phyloP scores from a whole-genome alignment of 164 flowering plant species.

The Litsea cubeba region DNA sequence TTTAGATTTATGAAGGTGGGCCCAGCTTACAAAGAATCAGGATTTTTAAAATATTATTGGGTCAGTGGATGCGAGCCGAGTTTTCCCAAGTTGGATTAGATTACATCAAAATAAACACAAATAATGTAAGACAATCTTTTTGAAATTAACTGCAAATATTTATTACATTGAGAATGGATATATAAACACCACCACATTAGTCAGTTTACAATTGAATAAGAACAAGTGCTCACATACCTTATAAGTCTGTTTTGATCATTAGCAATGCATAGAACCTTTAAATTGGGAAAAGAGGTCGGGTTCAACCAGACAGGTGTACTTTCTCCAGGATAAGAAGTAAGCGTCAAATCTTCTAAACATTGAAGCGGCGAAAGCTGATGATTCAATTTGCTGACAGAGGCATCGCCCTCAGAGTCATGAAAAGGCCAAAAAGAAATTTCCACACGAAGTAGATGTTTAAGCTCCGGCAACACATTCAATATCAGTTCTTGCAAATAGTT shows the following conservation, averaged over 20 bases:
- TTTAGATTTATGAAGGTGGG: too few species aligned
- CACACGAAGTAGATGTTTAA: background rate
- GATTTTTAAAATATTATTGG: too few species aligned
- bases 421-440: background rate
- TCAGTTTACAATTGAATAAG: too few species aligned
- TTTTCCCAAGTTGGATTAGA: too few species aligned
- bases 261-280: background rate
- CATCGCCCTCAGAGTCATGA: background rate
- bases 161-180: too few species aligned
- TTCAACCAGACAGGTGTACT: background rate
- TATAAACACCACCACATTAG: too few species aligned
- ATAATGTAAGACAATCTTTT: too few species aligned
- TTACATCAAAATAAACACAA: too few species aligned
- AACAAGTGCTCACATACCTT: background rate
- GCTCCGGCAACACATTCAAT: background rate
- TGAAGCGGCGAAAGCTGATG: background rate
- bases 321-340: background rate
- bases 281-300: slow-evolving; percentile 1
- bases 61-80: too few species aligned
- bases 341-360: background rate
- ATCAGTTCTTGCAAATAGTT: background rate
- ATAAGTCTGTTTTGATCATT: rapidly evolving
- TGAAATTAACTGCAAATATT: too few species aligned
- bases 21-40: too few species aligned
- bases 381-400: background rate